Conservation (phyloP, 2,329 filamentous ascomycete species). For the Boeremia lycopersici region DNA sequence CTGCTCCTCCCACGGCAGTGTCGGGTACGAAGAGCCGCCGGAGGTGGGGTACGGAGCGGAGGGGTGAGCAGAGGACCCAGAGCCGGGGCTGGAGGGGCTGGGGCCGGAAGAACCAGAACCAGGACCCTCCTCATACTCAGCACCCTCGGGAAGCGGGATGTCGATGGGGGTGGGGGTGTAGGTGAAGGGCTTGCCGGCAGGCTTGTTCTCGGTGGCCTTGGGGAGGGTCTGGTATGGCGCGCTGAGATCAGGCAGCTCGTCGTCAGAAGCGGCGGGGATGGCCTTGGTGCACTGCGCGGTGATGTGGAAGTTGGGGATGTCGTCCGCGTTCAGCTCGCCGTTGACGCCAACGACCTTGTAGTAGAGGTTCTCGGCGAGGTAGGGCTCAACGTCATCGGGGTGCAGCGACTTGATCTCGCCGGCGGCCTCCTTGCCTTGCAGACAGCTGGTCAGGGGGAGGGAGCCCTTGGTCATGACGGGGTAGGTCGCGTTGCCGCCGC, state of each 20-base stretch:
- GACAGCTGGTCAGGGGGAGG: constrained; percentile 43
- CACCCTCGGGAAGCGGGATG: constrained; percentile 21
- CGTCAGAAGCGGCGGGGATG: constrained; percentile 29
- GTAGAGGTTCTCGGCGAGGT: constrained; percentile 44
- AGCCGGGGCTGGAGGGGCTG: constrained; percentile 7
- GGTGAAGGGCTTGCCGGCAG: constrained; percentile 38
- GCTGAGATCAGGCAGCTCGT: constrained; percentile 38
- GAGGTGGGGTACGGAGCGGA: constrained; percentile 4
- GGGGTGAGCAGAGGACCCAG: constrained; percentile 8
- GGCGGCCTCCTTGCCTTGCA: constrained; percentile 39
- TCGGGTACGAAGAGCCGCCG: constrained; percentile 21
- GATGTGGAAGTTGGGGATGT: constrained; percentile 43
- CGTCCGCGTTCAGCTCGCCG: constrained; percentile 36
- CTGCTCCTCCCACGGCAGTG: constrained; percentile 32
- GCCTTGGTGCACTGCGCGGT: constrained; percentile 39
- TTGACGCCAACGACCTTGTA: constrained; percentile 43
- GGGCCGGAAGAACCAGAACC: too few relatives aligned
- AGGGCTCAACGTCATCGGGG: constrained; percentile 40
- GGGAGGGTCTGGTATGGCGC: constrained; percentile 36
- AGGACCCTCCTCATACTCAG: constrained; percentile 16
- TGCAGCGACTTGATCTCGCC: constrained; percentile 41
- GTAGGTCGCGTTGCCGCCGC: constrained; percentile 30
- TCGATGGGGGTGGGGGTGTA: constrained; percentile 33
- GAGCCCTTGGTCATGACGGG: constrained; percentile 40
- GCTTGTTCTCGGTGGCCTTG: constrained; percentile 34